Conservation (phyloP, 2,329 filamentous ascomycete species). For the Ceratocystis destructans region DNA sequence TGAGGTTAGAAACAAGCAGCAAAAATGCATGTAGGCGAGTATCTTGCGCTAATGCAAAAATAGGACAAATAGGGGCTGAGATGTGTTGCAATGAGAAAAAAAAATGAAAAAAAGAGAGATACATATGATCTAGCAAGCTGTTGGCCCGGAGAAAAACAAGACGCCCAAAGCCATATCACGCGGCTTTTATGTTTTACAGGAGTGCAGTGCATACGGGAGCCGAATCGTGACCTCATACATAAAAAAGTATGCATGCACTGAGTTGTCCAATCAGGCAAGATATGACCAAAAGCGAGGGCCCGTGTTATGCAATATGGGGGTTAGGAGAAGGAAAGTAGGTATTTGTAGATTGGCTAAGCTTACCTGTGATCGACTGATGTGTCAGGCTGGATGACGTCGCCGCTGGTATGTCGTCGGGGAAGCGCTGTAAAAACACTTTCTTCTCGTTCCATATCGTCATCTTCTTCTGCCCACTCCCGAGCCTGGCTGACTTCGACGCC, state of each 20-base stretch:
- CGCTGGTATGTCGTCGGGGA: conserved; percentile 18
- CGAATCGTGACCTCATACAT: background rate
- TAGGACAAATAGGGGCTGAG: conserved; percentile 27
- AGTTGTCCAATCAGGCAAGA: background rate
- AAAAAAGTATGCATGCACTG: background rate
- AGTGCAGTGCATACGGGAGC: background rate
- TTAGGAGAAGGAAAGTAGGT: too few relatives aligned
- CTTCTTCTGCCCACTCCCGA: conserved; percentile 13
- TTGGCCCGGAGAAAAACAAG: background rate
- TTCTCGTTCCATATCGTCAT: conserved; percentile 14
- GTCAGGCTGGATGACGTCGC: background rate
- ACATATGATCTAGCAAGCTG: background rate
- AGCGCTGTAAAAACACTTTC: conserved; percentile 15
- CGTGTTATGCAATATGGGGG: too few relatives aligned
- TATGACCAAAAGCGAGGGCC: background rate
- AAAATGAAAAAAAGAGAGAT: too few relatives aligned
- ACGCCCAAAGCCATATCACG: background rate
- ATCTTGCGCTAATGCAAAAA: conserved; percentile 19
- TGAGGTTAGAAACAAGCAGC: background rate
- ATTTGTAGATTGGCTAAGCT: background rate
- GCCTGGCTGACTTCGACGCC: conserved; percentile 10
- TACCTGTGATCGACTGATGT: background rate
- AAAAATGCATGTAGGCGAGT: background rate
- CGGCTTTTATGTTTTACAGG: background rate
- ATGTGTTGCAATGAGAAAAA: background rate